Percentiles rank a stretch among this genome's conserved stretches.
Evolutionary conservation across 768 basidiomycete genomes (phyloP).

Genomic region (Lactarius indigo): DNA sequence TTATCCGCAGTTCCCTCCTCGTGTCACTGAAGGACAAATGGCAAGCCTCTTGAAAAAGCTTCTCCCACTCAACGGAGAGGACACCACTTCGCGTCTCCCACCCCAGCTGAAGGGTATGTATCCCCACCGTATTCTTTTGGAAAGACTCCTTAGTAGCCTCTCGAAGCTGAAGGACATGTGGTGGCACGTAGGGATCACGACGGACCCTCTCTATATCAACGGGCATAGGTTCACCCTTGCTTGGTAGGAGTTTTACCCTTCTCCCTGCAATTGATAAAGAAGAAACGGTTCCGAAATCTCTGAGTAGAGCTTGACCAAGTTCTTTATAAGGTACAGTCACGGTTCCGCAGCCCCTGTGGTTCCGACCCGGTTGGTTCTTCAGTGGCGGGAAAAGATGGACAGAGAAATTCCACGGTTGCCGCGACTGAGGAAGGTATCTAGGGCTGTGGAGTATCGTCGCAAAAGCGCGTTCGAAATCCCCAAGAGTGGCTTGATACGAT

Average conservation of each 20-base stretch:
- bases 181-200: slow-evolving; percentile 20
- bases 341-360: slow-evolving; percentile 42
- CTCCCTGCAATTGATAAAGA: slow-evolving; percentile 34
- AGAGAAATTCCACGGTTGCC: slow-evolving; percentile 48
- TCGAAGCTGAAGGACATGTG: slow-evolving; percentile 4
- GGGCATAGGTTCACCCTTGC: slow-evolving; percentile 14
- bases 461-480: slow-evolving; percentile 33
- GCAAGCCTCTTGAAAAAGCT: slow-evolving; percentile 29
- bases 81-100: slow-evolving; percentile 58
- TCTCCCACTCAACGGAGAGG: slow-evolving; percentile 59
- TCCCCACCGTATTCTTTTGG: slow-evolving; percentile 29
- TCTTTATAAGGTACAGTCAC: slow-evolving; percentile 45
- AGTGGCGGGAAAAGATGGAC: slow-evolving; percentile 44
- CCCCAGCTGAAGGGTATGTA: slow-evolving; percentile 51
- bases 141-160: slow-evolving; percentile 28
- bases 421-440: slow-evolving; percentile 34
- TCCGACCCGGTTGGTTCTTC: slow-evolving; percentile 29
- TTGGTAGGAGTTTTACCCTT: slow-evolving; percentile 30
- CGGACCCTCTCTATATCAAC: slow-evolving; percentile 30
- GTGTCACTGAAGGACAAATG: slow-evolving; percentile 39
- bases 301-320: slow-evolving; percentile 43
- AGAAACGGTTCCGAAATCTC: slow-evolving; percentile 36
- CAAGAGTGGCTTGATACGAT: slow-evolving; percentile 18
- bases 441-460: slow-evolving; percentile 46
- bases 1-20: slow-evolving; percentile 46